Percentiles rank a stretch among this genome's conserved stretches.
These are phyloP conservation scores for Epithele typhae DNA, from an alignment of 768 basidiomycete genomes.

Conservation along the genomic window DNA sequence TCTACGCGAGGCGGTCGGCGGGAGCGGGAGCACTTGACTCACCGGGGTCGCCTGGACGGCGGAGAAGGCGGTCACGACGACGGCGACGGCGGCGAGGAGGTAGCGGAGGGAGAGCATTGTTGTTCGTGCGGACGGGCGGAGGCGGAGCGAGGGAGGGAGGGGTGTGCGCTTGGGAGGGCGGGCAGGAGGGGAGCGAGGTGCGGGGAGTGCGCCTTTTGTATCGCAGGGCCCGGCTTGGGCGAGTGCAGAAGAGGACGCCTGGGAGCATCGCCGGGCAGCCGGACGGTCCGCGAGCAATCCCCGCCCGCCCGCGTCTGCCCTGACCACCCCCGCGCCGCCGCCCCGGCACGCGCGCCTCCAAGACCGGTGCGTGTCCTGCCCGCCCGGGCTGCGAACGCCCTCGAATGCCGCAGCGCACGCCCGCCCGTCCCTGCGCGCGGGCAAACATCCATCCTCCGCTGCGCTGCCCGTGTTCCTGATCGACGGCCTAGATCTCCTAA, in stretches of 20 bases:
- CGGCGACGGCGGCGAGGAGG: constrained; percentile 14
- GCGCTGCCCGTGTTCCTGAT: no score
- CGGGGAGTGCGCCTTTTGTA: no score
- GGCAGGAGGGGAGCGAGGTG: not conserved
- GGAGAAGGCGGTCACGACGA: constrained; percentile 12
- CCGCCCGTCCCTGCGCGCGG: no score
- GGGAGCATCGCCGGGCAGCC: not conserved
- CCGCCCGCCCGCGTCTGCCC: no score
- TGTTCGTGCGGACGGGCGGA: not conserved
- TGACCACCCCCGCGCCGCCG: not conserved
- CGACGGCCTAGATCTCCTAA: no score
- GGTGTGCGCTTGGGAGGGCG: not conserved
- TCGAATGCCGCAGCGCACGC: no score
- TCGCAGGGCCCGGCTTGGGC: not conserved
- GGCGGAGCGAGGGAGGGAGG: not conserved
- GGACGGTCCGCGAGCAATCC: not conserved
- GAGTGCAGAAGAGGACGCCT: not conserved
- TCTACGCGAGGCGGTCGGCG: no score
- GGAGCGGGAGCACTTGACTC: no score
- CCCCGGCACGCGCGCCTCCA: no score
- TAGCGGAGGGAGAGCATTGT: constrained; percentile 15
- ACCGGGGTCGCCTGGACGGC: constrained; percentile 11
- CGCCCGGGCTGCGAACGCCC: no score
- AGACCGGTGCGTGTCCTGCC: no score
- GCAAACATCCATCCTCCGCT: no score